Evolutionary conservation across 2,329 filamentous ascomycete species (phyloP), one percentile per base, ranked within the genome.

Genomic region (Gaeumannomyces tritici): DNA sequence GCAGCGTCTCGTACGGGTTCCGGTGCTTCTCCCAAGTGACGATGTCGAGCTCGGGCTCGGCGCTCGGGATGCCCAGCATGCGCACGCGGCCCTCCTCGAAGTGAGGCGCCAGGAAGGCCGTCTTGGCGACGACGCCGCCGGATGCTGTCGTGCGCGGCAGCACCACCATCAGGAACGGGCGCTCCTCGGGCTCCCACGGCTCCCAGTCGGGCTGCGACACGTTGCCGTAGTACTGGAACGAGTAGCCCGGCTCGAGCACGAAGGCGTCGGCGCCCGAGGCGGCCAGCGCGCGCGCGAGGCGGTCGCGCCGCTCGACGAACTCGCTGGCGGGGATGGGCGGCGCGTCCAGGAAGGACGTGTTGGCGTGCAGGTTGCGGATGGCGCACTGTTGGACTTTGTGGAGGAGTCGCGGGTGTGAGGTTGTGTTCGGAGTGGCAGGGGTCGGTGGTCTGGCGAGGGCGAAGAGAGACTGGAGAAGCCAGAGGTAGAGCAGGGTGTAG

Each of bases 1-100:
- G 71, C 24, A 88, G 73, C 0, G 82, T 87, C 0, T 71, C 70
- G 69, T 87, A 88, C 1, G 84, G 84, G 69, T 87, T 78, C 84
- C 83, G 87, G 66, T 87, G 83, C 67, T 88, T 85, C 70, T 87
- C 83, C 78, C 85, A 88, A 0, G 77, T 74, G 18, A 88, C 75
- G 54, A 86, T 81, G 13, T 81, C 75, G 7, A 87, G 74, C 21
- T 78, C 73, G 2, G 76, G 70, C 2, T 77, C 72, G 6, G 77
- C 77, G 0, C 78, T 78, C 0, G 85, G 84, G 73, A 88, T 87
- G 1, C 77, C 77, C 8, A 88, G 76, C 69, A 87, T 77, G 29
- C 80, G 76, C 0, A 82, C 84, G 33, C 85, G 79, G 18, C 81
- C 82, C 55, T 83, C 84, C 66, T 88, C 84, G 61, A 88, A 87